Base-by-base conservation (phyloP, 1,284 basidiomycete species). In the Inonotus obliquus region DNA sequence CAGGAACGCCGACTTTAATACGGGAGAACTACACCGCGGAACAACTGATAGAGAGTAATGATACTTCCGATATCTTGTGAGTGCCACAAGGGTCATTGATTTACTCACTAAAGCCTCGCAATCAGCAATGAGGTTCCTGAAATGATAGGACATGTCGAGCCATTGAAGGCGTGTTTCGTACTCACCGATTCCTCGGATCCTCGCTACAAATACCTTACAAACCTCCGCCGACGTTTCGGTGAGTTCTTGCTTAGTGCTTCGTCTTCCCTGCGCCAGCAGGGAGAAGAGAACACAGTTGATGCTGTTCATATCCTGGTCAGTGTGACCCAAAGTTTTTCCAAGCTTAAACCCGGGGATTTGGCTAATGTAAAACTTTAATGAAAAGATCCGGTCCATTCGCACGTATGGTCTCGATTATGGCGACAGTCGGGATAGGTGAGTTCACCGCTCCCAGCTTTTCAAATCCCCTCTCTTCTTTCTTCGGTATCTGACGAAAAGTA, bases 261-360 rank as follows among this genome's bases (percentile, higher is more conserved):
- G 1, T 75, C 77, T 4, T 82, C 82, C 23, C 74, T 92, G 63
- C 80, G 80, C 39, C 79, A 83, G 58, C 86, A 91, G 69, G 90
- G 88, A 5, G 89, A 88, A 67, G 92, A 94, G 73, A 94, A 93
- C 68, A 94, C 92, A 14, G 88, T 96, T 32, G 94, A 96, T 73
- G 86, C 90, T 10, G 90, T 95, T 45, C 79, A 85, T 65, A 81
- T 83, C 67, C 75, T 90, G 62, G 86, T 89, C 65, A 63, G 80
- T 75, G n/a, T 6, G 27, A 7, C 39, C 48, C n/a, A 25, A 49
- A 21, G n/a, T n/a, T n/a, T 23, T 29, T 49, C 19, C 27, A 25
- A 14, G 32, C 32, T 32, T 17, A 44, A n/a, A 44, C 4, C 41
- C 41, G 41, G 41, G 17, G 17, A 6, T 44, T 21, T 44, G n/a